Base-by-base conservation (phyloP, 1,139 yeast species). In the Debaryomyces udenii region DNA sequence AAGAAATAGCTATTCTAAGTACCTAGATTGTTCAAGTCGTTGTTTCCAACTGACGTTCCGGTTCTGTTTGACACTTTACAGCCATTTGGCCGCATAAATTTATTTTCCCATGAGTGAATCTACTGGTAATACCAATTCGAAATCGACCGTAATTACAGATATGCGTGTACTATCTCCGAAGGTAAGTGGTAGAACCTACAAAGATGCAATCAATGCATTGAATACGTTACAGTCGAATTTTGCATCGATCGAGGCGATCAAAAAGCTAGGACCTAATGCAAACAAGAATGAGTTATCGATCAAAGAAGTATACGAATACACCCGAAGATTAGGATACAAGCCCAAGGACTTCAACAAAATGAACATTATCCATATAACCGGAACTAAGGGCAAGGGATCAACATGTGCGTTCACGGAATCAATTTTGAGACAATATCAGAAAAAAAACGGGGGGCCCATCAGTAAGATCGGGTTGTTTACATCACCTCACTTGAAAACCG, bases 331-430 rank as follows among this genome's bases (percentile, higher is more conserved):
- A 38, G 99, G 98, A 0, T 90, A 91, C 62, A 59, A 68, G n/a
- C 76, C 83, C 1, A 52, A 64, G 3, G 96, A 86, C 48, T 82
- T 88, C 57, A 80, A 90, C 62, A 74, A 66, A 44, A 65, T 94
- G 55, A 90, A 91, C 52, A 76, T 90, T 3, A 77, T 94, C 36
- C 99, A 94, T 57, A 86, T 94, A 27, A 91, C 99, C 0, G 99
- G 99, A 18, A 94, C 99, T 1, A 94, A 94, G 62, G 99, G 99
- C 9, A 94, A 94, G 66, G 99, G 99, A 1, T 90, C 97, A 1
- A 91, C 98, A 0, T 93, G 97, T 66, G 97, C 99, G 0, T 94
- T 94, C 59, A 80, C 91, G 2, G 89, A 88, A 54, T 82, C 94
- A 3, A 89, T 93, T 35, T 65, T 94, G 46, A 59, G 66, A 11